A percentile compares a stretch with the other conserved stretches of the same genome.
phyloP scores from a whole-genome alignment of 441 rosid species.

The Biscutella auriculata region DNA sequence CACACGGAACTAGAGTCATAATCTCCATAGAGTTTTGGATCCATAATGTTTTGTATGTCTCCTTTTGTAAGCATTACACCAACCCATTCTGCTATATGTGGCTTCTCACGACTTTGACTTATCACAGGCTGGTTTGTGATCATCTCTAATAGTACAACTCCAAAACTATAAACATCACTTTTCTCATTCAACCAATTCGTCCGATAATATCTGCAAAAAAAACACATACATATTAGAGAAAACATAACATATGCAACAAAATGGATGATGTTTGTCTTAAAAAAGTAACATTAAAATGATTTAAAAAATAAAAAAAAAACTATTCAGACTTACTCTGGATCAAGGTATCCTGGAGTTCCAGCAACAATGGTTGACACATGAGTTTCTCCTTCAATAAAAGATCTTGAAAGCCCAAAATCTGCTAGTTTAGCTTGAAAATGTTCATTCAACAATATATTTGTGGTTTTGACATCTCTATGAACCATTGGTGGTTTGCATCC shows the following conservation, averaged over 20 bases:
- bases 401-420: constrained; percentile 35
- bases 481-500: constrained; percentile 33
- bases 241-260: no score
- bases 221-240: no score
- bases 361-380: constrained; percentile 30
- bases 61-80: constrained; percentile 29
- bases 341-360: constrained; percentile 28
- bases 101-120: constrained; percentile 8
- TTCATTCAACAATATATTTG: constrained; percentile 30
- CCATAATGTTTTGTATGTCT: constrained; percentile 32
- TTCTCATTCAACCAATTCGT: constrained; percentile 20
- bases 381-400: constrained; percentile 18
- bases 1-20: constrained; percentile 32
- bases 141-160: constrained; percentile 29
- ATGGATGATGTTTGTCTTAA: no score
- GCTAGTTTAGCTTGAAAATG: constrained; percentile 28
- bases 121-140: constrained; percentile 20
- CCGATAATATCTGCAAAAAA: neutral
- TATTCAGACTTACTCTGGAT: constrained; percentile 30
- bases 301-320: no score
- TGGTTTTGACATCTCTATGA: constrained; percentile 33
- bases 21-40: constrained; percentile 33
- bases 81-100: constrained; percentile 31
- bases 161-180: constrained; percentile 35
- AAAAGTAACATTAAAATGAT: no score